Percentiles rank a stretch among this genome's conserved stretches.
These are phyloP conservation scores for Logfia minima DNA, from an alignment of 129 eudicot species.

Conservation along the genomic window DNA sequence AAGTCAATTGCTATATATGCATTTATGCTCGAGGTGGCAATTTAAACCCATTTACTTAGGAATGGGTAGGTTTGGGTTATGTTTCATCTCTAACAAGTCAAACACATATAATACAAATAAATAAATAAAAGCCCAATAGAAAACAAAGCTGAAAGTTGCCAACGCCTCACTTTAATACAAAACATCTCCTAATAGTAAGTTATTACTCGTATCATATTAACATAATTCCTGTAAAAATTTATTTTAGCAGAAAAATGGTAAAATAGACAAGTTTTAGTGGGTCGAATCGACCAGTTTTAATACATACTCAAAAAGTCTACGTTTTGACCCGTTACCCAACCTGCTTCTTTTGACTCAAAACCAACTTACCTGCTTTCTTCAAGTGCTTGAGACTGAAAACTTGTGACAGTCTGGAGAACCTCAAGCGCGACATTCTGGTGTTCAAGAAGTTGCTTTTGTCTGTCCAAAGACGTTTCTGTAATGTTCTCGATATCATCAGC, in stretches of 20 bases:
- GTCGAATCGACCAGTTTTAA: background rate
- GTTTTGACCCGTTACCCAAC: background rate
- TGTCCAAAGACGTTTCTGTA: constrained; percentile 56
- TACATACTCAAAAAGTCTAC: background rate
- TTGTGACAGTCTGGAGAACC: constrained; percentile 51
- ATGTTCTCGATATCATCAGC: constrained; percentile 67
- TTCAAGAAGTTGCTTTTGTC: constrained; percentile 67
- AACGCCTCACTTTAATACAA: background rate
- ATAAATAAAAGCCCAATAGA: background rate
- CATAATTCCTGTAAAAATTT: no score
- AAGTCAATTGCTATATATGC: constrained; percentile 6
- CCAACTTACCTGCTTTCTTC: constrained; percentile 70
- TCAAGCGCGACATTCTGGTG: constrained; percentile 59
- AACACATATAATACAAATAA: no score
- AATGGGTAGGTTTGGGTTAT: no score
- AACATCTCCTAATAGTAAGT: background rate
- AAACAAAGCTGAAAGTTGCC: background rate
- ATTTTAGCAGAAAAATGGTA: no score
- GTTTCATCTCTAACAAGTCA: no score
- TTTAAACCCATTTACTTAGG: background rate
- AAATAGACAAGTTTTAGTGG: background rate
- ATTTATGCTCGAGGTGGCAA: background rate
- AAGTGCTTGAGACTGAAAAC: constrained; percentile 67
- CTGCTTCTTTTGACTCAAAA: background rate
- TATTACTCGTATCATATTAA: no score